Evolutionary conservation across 1,284 basidiomycete genomes (phyloP).

Genomic region (Sporisorium exsertum): DNA sequence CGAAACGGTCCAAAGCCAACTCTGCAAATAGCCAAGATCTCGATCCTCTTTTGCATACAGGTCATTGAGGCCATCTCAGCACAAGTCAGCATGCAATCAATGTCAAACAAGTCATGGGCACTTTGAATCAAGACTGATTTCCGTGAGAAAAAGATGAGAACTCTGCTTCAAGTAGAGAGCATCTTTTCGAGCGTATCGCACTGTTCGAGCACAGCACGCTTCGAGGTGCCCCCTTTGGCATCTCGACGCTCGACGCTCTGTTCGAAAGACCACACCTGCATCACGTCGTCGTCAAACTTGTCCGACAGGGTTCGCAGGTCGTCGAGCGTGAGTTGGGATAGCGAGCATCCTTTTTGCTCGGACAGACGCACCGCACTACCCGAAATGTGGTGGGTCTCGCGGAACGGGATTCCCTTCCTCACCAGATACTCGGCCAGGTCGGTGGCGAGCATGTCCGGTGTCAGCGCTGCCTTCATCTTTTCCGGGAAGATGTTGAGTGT

Average conservation of each 20-base stretch:
- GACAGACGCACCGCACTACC: conserved; percentile 94
- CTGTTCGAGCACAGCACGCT: conserved; percentile 85
- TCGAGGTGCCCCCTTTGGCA: conserved; percentile 90
- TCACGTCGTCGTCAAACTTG: conserved; percentile 85
- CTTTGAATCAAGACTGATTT: not conserved
- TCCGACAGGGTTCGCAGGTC: conserved; percentile 83
- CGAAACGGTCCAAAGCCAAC: conserved; percentile 10
- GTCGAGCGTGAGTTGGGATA: conserved; percentile 82
- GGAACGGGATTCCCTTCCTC: conserved; percentile 94
- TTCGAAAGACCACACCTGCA: conserved; percentile 67
- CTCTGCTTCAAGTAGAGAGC: conserved; percentile 22
- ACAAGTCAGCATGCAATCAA: not conserved
- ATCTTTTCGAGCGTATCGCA: conserved; percentile 57
- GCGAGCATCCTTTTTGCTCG: conserved; percentile 82
- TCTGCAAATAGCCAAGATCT: conserved; percentile 13
- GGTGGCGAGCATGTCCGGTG: conserved; percentile 96
- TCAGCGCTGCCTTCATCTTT: conserved; percentile 89
- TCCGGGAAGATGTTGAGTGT: conserved; percentile 84
- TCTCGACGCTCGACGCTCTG: conserved; percentile 89
- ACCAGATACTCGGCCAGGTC: conserved; percentile 98
- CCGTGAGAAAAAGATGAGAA: not conserved
- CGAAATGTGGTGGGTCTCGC: conserved; percentile 97
- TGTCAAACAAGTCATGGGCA: conserved; percentile 5
- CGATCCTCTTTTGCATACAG: conserved; percentile 26
- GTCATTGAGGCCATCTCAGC: not conserved